phyloP scores from a whole-genome alignment of 1,284 basidiomycete genomes.

The Cystobasidiaceae sp. region DNA sequence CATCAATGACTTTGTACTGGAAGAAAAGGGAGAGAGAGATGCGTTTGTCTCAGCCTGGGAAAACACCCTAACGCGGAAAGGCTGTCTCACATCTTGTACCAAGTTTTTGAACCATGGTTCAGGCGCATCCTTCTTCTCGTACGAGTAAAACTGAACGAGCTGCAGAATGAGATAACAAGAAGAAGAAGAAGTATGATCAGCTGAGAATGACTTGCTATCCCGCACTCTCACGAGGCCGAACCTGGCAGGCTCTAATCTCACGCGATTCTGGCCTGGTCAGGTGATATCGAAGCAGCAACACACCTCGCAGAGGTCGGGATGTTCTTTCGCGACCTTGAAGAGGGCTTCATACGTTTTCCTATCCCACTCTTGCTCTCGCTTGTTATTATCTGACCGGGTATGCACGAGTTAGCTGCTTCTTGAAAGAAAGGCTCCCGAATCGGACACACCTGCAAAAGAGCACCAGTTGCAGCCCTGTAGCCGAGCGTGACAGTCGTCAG shows the following conservation, averaged over 20 bases:
- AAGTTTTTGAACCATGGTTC: slow-evolving; percentile 55
- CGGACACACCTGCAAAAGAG: slow-evolving; percentile 50
- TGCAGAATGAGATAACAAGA: background rate
- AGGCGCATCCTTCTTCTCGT: slow-evolving; percentile 43
- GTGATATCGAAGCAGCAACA: slow-evolving; percentile 37
- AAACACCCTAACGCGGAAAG: background rate
- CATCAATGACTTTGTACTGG: slow-evolving; percentile 49
- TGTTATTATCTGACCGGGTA: slow-evolving; percentile 44
- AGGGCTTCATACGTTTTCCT: slow-evolving; percentile 36
- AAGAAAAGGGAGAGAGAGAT: background rate
- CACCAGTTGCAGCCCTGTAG: slow-evolving; percentile 62
- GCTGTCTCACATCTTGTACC: slow-evolving; percentile 52
- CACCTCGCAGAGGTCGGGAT: slow-evolving; percentile 54
- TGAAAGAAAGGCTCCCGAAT: background rate
- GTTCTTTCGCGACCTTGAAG: slow-evolving; percentile 40
- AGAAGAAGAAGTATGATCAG: too few species aligned
- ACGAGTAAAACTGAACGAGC: slow-evolving; percentile 52
- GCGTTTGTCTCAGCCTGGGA: background rate
- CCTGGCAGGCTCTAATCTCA: too few species aligned
- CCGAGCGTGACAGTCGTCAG: background rate
- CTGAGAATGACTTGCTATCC: background rate
- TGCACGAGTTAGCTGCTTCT: background rate
- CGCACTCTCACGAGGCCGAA: slow-evolving; percentile 44
- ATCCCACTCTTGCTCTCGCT: slow-evolving; percentile 50
- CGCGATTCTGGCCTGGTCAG: slow-evolving; percentile 11